These are phyloP conservation scores for Kickxella alabastrina DNA, from an alignment of 192 early-diverging fungal genomes.

Conservation along the genomic window DNA sequence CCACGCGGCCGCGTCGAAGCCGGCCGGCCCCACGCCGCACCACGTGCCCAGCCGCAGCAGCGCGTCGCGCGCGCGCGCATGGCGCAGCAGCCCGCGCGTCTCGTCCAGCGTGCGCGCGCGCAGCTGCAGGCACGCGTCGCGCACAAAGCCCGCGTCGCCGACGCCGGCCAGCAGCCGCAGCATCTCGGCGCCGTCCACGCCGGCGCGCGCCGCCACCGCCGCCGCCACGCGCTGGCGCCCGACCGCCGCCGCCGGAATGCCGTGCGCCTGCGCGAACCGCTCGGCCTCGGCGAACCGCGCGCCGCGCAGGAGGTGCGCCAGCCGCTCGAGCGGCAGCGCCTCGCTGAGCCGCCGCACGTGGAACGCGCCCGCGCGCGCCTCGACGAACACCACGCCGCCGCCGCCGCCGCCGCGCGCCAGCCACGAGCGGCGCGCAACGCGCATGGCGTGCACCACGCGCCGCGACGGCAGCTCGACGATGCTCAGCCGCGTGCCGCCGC, in stretches of 20 bases:
- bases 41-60: conserved; percentile 48
- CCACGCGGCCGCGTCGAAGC: conserved; percentile 47
- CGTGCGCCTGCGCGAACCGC: conserved; percentile 27
- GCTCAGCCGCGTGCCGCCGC: conserved; percentile 8
- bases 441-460: conserved; percentile 19
- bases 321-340: conserved; percentile 34
- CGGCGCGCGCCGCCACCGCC: not conserved
- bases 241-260: conserved; percentile 18
- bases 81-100: conserved; percentile 19
- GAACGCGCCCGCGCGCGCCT: conserved; percentile 14
- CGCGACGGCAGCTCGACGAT: conserved; percentile 29
- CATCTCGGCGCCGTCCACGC: not conserved
- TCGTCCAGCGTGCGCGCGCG: conserved; percentile 2
- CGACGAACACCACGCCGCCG: conserved; percentile 36
- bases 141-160: conserved; percentile 13
- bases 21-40: conserved; percentile 9
- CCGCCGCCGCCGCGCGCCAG: conserved; percentile 12
- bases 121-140: conserved; percentile 19
- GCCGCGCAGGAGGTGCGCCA: conserved; percentile 30
- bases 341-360: conserved; percentile 27
- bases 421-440: conserved; percentile 21
- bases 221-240: conserved; percentile 13
- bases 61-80: conserved; percentile 13
- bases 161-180: conserved; percentile 10
- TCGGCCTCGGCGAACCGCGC: conserved; percentile 30